Evolutionary conservation across 1,284 basidiomycete species (phyloP), one percentile per base, ranked within the genome.

Genomic region (Dichomitus squalens): DNA sequence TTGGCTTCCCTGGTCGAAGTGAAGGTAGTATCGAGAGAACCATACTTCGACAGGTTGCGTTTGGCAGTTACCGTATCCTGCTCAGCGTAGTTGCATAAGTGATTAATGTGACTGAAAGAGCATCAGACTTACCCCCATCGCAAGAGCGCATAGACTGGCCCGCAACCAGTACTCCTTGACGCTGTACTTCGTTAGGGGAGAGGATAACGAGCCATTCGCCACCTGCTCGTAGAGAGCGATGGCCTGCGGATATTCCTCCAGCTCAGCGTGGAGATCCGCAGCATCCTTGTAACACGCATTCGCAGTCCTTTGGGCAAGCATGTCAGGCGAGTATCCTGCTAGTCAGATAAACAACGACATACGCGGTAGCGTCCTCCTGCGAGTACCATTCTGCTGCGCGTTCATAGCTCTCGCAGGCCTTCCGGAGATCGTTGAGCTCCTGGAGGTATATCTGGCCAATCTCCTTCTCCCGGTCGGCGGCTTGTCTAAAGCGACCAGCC

Each of bases 141-240:
- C 96, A 54, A 98, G 80, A 38, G 92, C 92, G 71, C 96, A 99
- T 25, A 99, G 76, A 33, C 87, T 87, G 2, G 95, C 85, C 66
- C 89, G 85, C 43, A 99, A 80, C 89, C 95, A 98, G 73, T 97
- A 98, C 69, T 99, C 96, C 77, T 98, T 99, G 66, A 98, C 96
- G 63, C 92, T 95, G 78, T 98, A 99, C 75, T 95, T 95, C n/a
- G 97, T 99, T 66, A 99, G 77, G 18, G 90, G 81, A 51, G 91
- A 95, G 2, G 79, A 79, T 48, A 99, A 78, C 16, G 91, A 93
- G 73, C 92, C 88, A 62, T 91, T 83, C 1, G 96, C 97, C 44
- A 99, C 95, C 68, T 92, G 87, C 69, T 94, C 90, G 71, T 97
- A 98, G 60, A 88, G 87, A 61, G 88, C 82, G 67, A 98, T 94